Percentiles rank a stretch among this genome's conserved stretches.
Conservation (phyloP, 2,329 filamentous ascomycete species). For the Trichoderma koningiopsis region DNA sequence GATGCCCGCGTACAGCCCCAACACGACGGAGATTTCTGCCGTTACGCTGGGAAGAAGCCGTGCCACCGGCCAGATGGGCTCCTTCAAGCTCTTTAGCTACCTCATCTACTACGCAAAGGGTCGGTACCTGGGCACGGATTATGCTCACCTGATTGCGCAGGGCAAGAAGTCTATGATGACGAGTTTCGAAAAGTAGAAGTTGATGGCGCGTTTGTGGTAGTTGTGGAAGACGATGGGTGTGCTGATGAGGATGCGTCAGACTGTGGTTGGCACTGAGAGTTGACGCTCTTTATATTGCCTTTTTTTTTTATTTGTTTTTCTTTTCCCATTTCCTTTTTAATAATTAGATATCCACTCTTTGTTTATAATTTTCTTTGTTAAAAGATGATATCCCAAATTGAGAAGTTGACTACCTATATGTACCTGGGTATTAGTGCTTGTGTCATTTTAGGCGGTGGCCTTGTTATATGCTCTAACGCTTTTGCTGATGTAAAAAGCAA, state of each 20-base stretch:
- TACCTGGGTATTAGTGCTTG: not conserved
- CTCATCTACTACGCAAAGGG: constrained; percentile 45
- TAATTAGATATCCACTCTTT: constrained; percentile 10
- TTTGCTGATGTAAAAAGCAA: not conserved
- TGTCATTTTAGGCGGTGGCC: not conserved
- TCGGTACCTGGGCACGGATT: constrained; percentile 42
- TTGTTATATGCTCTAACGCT: not conserved
- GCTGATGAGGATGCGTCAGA: not conserved
- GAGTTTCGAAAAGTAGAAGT: constrained; percentile 38
- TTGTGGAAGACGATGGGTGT: not conserved
- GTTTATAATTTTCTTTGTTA: not conserved
- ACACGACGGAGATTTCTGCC: constrained; percentile 38
- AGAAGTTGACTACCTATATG: not conserved
- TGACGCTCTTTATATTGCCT: not conserved
- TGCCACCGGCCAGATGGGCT: constrained; percentile 44
- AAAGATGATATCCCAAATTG: constrained; percentile 7
- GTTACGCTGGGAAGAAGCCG: constrained; percentile 46
- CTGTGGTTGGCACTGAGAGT: not conserved
- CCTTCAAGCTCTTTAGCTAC: constrained; percentile 43
- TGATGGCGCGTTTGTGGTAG: not conserved
- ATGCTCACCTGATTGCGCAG: constrained; percentile 35
- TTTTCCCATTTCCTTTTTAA: not conserved
- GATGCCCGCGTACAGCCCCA: constrained; percentile 37
- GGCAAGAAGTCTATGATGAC: constrained; percentile 40
- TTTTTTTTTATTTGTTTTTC: not conserved